Evolutionary conservation across 345 rosid genomes (phyloP).

Genomic region (Salix dunnii): DNA sequence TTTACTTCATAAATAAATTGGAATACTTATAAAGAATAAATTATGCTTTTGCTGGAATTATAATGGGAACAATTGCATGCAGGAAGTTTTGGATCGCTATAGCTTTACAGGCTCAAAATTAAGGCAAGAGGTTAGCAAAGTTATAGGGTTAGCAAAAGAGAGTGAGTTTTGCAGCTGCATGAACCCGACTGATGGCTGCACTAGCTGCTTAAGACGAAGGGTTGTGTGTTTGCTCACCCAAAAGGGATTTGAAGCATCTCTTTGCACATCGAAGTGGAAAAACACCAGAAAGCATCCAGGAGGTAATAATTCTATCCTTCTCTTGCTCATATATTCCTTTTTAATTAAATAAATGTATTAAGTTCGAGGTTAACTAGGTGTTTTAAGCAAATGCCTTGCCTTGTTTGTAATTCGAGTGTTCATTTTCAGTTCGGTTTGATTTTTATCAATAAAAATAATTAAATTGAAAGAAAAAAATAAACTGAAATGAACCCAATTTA

Average conservation of each 20-base stretch:
- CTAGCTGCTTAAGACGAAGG: slow-evolving; percentile 29
- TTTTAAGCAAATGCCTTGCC: too few relatives aligned
- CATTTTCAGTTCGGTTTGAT: too few relatives aligned
- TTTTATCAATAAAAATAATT: too few relatives aligned
- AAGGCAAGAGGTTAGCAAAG: slow-evolving; percentile 30
- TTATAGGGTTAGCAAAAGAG: slow-evolving; percentile 24
- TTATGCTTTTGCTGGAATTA: not conserved
- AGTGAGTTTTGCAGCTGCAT: slow-evolving; percentile 26
- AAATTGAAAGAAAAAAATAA: too few relatives aligned
- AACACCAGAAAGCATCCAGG: slow-evolving; percentile 37
- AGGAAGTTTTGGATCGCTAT: slow-evolving; percentile 42
- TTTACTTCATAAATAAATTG: too few relatives aligned
- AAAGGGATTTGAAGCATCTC: slow-evolving; percentile 31
- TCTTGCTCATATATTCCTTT: not conserved
- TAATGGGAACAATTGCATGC: slow-evolving; percentile 1
- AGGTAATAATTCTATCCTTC: slow-evolving; percentile 19
- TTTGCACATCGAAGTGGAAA: slow-evolving; percentile 43
- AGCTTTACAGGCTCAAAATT: slow-evolving; percentile 21
- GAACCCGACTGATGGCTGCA: slow-evolving; percentile 28
- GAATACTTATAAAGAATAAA: not conserved
- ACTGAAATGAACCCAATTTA: too few relatives aligned
- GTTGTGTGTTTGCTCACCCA: slow-evolving; percentile 30
- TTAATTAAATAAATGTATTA: not conserved
- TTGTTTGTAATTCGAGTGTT: too few relatives aligned
- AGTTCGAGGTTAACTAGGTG: not conserved